phyloP scores from a whole-genome alignment of 352 stramenopile genomes.

The Phytophthora sp. region DNA sequence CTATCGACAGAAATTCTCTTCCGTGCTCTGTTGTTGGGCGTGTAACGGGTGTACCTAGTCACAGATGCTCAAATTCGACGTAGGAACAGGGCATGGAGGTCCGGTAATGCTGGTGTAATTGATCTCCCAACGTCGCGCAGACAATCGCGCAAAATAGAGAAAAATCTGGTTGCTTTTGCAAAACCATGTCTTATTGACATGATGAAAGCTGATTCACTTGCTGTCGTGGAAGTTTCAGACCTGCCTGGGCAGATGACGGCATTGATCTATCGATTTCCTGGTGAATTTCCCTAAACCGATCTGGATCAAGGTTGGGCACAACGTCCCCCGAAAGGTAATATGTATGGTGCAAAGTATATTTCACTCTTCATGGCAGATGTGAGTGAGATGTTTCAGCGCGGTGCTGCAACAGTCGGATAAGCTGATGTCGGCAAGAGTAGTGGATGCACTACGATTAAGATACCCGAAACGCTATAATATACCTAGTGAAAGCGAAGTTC shows the following conservation, averaged over 20 bases:
- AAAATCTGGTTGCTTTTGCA: neutral
- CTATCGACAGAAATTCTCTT: neutral
- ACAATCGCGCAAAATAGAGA: neutral
- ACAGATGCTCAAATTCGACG: conserved; percentile 2
- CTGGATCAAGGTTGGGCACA: neutral
- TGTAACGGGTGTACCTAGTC: conserved; percentile 1
- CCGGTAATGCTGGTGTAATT: neutral
- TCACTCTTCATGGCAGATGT: neutral
- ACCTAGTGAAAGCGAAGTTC: neutral
- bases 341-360: conserved; percentile 5
- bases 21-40: neutral
- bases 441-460: neutral
- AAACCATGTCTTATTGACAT: neutral
- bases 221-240: neutral
- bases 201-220: neutral
- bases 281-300: neutral
- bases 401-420: neutral
- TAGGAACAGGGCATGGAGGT: neutral
- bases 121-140: neutral
- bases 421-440: neutral
- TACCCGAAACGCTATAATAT: neutral
- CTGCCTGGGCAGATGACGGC: neutral
- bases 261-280: neutral
- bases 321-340: neutral
- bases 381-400: neutral